Evolutionary conservation across 1,284 basidiomycete species (phyloP).

Genomic region (Pascua sp.): DNA sequence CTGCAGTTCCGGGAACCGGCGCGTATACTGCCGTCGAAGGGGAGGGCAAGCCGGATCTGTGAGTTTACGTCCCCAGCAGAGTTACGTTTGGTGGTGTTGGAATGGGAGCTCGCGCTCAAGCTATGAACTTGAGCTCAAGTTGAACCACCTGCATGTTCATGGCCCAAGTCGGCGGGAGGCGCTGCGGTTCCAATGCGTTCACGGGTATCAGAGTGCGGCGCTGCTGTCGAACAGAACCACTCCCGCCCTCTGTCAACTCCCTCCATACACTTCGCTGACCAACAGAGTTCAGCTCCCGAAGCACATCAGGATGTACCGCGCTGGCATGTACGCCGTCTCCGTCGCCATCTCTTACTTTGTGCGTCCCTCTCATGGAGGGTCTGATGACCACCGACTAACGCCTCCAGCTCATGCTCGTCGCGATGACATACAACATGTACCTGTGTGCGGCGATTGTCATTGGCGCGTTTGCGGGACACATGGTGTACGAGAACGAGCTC

Average conservation of each 20-base stretch:
- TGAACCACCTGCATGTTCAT: no score
- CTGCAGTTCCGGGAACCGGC: constrained; percentile 21
- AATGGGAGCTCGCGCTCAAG: no score
- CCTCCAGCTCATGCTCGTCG: constrained; percentile 51
- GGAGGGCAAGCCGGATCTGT: constrained; percentile 27
- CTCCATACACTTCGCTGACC: neutral
- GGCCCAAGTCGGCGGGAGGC: no score
- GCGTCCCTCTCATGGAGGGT: constrained; percentile 5
- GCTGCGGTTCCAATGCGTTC: no score
- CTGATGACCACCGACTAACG: neutral
- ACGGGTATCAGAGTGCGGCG: no score
- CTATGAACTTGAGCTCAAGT: no score
- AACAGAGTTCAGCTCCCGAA: constrained; percentile 25
- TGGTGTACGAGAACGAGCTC: constrained; percentile 45
- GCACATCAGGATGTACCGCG: constrained; percentile 27
- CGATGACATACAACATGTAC: constrained; percentile 52
- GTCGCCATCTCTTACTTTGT: constrained; percentile 48
- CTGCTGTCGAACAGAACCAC: no score
- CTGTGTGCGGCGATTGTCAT: constrained; percentile 48
- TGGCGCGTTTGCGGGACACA: constrained; percentile 48
- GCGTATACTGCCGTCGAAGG: constrained; percentile 30
- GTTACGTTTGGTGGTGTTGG: no score
- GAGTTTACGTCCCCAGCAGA: constrained; percentile 14
- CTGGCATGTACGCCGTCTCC: constrained; percentile 37
- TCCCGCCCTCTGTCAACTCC: no score